Conservation (phyloP, 2,329 filamentous ascomycete genomes). For the Botrytis elliptica region DNA sequence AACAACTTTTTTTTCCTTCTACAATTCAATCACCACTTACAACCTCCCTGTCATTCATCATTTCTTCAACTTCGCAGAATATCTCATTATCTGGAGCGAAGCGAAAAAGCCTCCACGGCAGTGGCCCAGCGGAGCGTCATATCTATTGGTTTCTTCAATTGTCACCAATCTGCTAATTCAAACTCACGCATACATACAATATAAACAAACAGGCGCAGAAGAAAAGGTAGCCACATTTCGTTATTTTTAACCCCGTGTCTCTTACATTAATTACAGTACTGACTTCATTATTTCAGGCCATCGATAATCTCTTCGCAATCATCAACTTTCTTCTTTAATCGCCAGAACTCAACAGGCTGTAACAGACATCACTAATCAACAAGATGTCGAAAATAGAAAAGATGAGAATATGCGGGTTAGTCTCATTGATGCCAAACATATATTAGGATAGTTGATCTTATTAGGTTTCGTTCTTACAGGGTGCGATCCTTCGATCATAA, state of each 20-base stretch:
- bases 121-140: conserved; percentile 2
- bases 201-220: background rate
- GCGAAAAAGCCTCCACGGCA: background rate
- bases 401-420: conserved; percentile 75
- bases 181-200: background rate
- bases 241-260: no score
- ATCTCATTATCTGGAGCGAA: background rate
- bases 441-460: background rate
- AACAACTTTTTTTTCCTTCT: background rate
- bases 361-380: background rate
- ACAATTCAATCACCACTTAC: background rate
- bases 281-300: background rate
- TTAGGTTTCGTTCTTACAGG: conserved; percentile 41
- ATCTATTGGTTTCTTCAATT: background rate
- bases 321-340: background rate
- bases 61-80: background rate
- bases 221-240: background rate
- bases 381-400: conserved; percentile 83
- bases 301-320: background rate
- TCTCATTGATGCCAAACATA: background rate
- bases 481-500: conserved; percentile 83
- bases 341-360: background rate
- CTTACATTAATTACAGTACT: background rate
- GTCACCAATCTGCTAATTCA: background rate
- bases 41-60: background rate